Evolutionary conservation across 352 stramenopile genomes (phyloP).

Genomic region (Phytopythium ostracodes): DNA sequence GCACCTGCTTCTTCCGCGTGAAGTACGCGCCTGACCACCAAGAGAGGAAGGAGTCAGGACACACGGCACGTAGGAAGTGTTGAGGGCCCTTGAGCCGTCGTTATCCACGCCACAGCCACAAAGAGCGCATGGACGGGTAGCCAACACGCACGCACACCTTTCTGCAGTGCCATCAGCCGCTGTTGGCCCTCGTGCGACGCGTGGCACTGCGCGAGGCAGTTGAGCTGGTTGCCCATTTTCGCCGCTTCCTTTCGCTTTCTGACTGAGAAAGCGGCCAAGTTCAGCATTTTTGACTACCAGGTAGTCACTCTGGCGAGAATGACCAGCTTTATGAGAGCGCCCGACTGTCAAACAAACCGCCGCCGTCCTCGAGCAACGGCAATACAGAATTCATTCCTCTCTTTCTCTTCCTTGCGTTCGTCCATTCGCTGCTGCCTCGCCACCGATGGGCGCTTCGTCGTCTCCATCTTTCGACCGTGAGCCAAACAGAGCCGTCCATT

Average conservation of each 20-base stretch:
- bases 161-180: slow-evolving; percentile 64
- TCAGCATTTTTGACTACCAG: background rate
- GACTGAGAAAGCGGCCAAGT: background rate
- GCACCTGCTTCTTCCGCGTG: slow-evolving; percentile 70
- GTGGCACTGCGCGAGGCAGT: slow-evolving; percentile 76
- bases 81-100: background rate
- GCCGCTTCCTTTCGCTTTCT: background rate
- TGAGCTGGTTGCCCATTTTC: slow-evolving; percentile 74
- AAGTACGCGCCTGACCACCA: slow-evolving; percentile 46
- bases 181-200: slow-evolving; percentile 57
- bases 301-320: background rate
- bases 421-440: background rate
- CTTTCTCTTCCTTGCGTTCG: background rate
- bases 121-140: background rate
- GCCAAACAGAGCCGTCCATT: background rate
- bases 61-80: too few relatives aligned
- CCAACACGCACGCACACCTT: slow-evolving; percentile 28
- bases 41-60: background rate
- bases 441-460: background rate
- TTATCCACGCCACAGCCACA: background rate
- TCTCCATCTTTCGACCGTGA: background rate
- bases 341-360: background rate
- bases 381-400: slow-evolving; percentile 11
- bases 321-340: background rate
- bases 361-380: background rate